Evolutionary conservation across 495 filamentous ascomycete species (phyloP).

Genomic region (Mycothermus thermophilus): DNA sequence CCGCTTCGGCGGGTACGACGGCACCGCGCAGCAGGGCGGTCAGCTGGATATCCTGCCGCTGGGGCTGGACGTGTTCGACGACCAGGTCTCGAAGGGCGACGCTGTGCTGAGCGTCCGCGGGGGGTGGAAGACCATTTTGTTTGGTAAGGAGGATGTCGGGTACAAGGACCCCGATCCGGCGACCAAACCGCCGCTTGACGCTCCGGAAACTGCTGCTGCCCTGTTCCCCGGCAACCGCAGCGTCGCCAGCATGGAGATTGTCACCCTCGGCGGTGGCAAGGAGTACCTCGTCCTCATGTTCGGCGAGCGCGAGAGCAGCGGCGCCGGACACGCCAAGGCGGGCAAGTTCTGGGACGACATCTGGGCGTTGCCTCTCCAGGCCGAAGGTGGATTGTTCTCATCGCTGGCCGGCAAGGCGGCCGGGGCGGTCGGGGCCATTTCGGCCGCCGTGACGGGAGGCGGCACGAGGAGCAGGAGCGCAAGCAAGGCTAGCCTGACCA

Average conservation of each 20-base stretch:
- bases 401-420: conserved; percentile 40
- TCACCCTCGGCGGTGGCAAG: conserved; percentile 38
- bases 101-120: conserved; percentile 15
- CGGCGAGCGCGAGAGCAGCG: conserved; percentile 51
- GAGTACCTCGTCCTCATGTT: conserved; percentile 51
- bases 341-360: conserved; percentile 58
- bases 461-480: too few species aligned
- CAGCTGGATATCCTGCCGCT: conserved; percentile 46
- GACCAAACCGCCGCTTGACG: conserved; percentile 8
- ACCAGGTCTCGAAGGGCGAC: conserved; percentile 30
- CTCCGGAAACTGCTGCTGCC: neutral
- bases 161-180: conserved; percentile 16
- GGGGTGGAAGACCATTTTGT: conserved; percentile 25
- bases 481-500: too few species aligned
- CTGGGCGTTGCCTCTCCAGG: conserved; percentile 56
- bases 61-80: conserved; percentile 32
- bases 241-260: conserved; percentile 32
- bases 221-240: conserved; percentile 32
- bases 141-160: conserved; percentile 14
- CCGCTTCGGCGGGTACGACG: conserved; percentile 63
- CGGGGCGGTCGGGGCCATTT: too few species aligned
- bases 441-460: too few species aligned
- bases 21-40: conserved; percentile 48
- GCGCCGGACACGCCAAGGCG: conserved; percentile 48
- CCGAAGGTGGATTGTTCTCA: conserved; percentile 36